Evolutionary conservation across 768 basidiomycete genomes (phyloP), one percentile per base, ranked within the genome.

Genomic region (Phylloporus arenicola): DNA sequence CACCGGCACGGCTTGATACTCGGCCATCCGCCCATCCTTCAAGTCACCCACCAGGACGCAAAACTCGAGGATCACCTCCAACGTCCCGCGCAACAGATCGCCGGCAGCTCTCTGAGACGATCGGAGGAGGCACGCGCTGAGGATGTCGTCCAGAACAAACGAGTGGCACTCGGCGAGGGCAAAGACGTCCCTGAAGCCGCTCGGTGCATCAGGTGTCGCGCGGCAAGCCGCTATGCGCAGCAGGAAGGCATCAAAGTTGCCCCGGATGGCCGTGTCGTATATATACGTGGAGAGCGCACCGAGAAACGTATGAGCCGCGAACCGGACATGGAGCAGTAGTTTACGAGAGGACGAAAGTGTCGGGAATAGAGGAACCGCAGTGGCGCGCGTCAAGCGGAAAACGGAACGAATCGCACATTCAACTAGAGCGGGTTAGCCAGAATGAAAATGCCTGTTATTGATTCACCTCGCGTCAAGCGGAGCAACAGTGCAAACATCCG

Each of bases 401-500:
- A 86, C 70, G 2, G 83, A 76, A 19, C 77, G 75, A 30, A 82
- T 66, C 14, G 86, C 86, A 50, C 77, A 78, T 64, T 89, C 82
- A 17, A 88, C 90, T 86, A 49, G 11, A 27, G 30, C 10, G 52
- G 25, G 44, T 59, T 40, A 57, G 34, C 16, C 19, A 20, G 10
- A 22, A 31, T 17, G 19, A 33, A 39, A 50, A 20, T 30, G 16
- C 27, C 8, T 3, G 22, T 14, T 25, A 22, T 14, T 25, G 20
- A 65, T 73, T 22, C 57, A 86, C 92, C 90, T 77, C 92, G 77
- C 59, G 84, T 75, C 35, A 94, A 70, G 27, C 91, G 78, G 30
- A 95, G 70, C 42, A 92, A 77, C 58, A 92, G 83, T 0, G 86
- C 76, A 64, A 92, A 92, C 53, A 93, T 72, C 35, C 87, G 74